A percentile compares a stretch with the other conserved stretches of the same genome.
phyloP scores from a whole-genome alignment of 768 basidiomycete species.

The Serendipita sp. region DNA sequence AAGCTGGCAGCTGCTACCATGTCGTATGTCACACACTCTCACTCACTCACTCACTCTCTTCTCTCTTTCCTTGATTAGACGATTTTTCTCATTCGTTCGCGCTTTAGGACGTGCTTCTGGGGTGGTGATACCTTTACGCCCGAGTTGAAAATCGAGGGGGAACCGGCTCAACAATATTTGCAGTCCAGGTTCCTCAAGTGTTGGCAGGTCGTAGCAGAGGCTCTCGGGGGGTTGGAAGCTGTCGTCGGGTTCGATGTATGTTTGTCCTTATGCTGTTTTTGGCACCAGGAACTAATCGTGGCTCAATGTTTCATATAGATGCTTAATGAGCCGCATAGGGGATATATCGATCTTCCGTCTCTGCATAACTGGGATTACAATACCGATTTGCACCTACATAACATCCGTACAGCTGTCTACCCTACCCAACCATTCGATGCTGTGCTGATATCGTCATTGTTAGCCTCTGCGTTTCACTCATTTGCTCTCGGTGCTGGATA shows the following conservation, averaged over 20 bases:
- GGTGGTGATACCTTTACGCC: conserved; percentile 78
- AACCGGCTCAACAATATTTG: conserved; percentile 65
- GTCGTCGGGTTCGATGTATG: conserved; percentile 82
- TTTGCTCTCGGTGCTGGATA: conserved; percentile 87
- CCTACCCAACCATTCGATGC: background rate
- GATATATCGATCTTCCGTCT: conserved; percentile 71
- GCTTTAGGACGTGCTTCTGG: conserved; percentile 75
- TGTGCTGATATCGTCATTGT: background rate
- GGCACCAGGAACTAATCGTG: background rate
- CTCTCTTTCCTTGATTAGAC: background rate
- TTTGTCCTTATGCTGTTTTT: background rate
- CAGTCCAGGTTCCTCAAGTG: conserved; percentile 69
- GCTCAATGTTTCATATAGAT: conserved; percentile 30
- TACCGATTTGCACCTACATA: conserved; percentile 75
- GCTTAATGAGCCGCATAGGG: conserved; percentile 90
- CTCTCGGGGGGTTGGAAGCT: conserved; percentile 56
- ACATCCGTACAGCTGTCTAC: conserved; percentile 41
- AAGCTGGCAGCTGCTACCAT: conserved; percentile 88
- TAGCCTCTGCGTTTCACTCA: conserved; percentile 72
- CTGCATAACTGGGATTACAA: conserved; percentile 85
- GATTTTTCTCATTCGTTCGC: conserved; percentile 6
- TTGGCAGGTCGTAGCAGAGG: conserved; percentile 49
- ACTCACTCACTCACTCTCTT: background rate
- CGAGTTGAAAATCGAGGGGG: conserved; percentile 42
- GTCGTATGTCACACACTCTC: conserved; percentile 25